A percentile compares a stretch with the other conserved stretches of the same genome.
Conservation (phyloP, 1,139 yeast species). For the Pichia sp. region DNA sequence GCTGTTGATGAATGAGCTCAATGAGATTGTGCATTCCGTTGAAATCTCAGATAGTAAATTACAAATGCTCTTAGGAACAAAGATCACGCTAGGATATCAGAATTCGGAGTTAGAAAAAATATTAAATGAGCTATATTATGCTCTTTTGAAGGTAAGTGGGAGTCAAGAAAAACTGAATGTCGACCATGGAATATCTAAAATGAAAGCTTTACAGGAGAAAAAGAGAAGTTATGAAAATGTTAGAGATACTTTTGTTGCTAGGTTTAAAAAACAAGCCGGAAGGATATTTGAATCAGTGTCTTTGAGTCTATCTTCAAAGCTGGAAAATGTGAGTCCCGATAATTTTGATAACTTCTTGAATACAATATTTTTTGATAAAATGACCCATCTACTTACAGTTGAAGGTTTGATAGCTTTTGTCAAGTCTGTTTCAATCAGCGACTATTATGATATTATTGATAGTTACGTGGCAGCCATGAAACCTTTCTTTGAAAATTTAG, state of each 20-base stretch:
- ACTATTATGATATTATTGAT: constrained; percentile 39
- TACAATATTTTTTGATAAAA: constrained; percentile 19
- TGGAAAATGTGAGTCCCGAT: constrained; percentile 15
- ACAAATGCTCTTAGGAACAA: constrained; percentile 42
- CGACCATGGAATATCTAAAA: constrained; percentile 52
- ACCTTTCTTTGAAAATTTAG: constrained; percentile 31
- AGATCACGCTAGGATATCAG: constrained; percentile 46
- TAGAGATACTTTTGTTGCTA: constrained; percentile 47
- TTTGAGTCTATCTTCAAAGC: constrained; percentile 35
- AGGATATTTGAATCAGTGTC: constrained; percentile 39
- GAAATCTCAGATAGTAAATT: constrained; percentile 58
- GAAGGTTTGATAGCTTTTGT: constrained; percentile 64
- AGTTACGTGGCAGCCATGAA: constrained; percentile 27
- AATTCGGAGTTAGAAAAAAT: constrained; percentile 52
- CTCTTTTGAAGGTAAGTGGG: constrained; percentile 57
- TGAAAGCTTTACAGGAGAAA: constrained; percentile 73
- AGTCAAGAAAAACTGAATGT: constrained; percentile 32
- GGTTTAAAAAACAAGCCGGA: constrained; percentile 43
- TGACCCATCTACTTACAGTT: constrained; percentile 36
- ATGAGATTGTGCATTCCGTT: constrained; percentile 63
- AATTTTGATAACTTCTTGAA: constrained; percentile 18
- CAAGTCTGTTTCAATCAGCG: constrained; percentile 48
- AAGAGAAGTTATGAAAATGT: constrained; percentile 57
- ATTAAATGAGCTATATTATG: constrained; percentile 57
- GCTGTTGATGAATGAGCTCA: constrained; percentile 62